Percentiles rank a stretch among this genome's conserved stretches.
phyloP scores from a whole-genome alignment of 1,284 basidiomycete species.

The Ustilago cynodontis region DNA sequence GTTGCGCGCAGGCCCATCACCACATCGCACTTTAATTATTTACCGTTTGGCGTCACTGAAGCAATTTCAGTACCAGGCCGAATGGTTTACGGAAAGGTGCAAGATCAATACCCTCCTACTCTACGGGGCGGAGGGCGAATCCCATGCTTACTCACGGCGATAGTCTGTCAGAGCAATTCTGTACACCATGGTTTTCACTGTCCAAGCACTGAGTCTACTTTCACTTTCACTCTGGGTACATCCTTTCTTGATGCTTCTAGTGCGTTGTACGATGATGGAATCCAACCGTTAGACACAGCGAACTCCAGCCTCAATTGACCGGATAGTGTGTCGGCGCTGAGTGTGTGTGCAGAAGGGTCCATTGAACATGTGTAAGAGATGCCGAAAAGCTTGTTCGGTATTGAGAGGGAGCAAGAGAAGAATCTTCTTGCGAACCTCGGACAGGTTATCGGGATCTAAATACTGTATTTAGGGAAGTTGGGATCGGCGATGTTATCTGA shows the following conservation, averaged over 20 bases:
- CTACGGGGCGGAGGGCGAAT: conserved; percentile 30
- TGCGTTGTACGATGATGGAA: neutral
- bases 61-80: conserved; percentile 14
- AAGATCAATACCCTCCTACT: conserved; percentile 33
- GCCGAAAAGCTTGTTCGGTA: too few species aligned
- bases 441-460: neutral
- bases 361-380: too few species aligned
- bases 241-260: neutral
- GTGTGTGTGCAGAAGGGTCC: too few species aligned
- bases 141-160: conserved; percentile 60
- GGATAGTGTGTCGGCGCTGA: neutral
- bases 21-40: conserved; percentile 37
- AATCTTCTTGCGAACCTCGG: neutral
- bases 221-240: conserved; percentile 62
- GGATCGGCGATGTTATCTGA: conserved; percentile 26
- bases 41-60: conserved; percentile 22
- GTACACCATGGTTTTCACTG: conserved; percentile 34
- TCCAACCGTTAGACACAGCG: neutral
- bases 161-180: conserved; percentile 8
- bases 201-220: conserved; percentile 58
- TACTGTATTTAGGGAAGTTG: neutral
- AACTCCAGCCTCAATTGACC: neutral
- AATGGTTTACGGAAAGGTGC: conserved; percentile 59
- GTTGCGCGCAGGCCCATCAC: neutral
- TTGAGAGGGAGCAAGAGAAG: too few species aligned